Evolutionary conservation across 352 stramenopile genomes (phyloP).

Genomic region (Globisporangium irregulare): DNA sequence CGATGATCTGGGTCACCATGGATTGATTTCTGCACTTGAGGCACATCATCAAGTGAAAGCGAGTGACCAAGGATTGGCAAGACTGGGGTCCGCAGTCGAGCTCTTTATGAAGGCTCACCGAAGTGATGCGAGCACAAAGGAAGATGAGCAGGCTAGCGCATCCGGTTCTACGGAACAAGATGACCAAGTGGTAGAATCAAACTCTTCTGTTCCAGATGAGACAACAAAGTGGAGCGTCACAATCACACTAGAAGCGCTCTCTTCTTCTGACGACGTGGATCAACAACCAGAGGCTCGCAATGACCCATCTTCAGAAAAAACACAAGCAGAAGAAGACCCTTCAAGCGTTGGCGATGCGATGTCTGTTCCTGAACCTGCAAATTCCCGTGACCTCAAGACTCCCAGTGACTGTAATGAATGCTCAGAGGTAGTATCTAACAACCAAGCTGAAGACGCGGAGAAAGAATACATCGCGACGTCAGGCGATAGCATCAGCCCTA

Average conservation of each 20-base stretch:
- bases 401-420: too few species aligned
- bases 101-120: conserved; percentile 2
- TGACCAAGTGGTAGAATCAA: neutral
- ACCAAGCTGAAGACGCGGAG: neutral
- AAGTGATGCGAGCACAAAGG: neutral
- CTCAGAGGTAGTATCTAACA: neutral
- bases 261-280: neutral
- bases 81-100: neutral
- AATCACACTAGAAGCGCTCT: neutral
- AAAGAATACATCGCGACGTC: neutral
- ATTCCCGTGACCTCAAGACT: neutral
- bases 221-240: conserved; percentile 4
- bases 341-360: neutral
- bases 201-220: neutral
- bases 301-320: too few species aligned
- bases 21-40: conserved; percentile 36
- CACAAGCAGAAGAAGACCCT: neutral
- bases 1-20: conserved; percentile 34
- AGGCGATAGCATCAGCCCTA: neutral
- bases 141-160: neutral
- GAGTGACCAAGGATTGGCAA: neutral
- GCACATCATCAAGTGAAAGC: conserved; percentile 12
- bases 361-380: neutral
- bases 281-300: neutral
- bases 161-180: neutral